Percentiles rank a stretch among this genome's conserved stretches.
Evolutionary conservation across 2,329 filamentous ascomycete species (phyloP).

Genomic region (Aspergillus sp.): DNA sequence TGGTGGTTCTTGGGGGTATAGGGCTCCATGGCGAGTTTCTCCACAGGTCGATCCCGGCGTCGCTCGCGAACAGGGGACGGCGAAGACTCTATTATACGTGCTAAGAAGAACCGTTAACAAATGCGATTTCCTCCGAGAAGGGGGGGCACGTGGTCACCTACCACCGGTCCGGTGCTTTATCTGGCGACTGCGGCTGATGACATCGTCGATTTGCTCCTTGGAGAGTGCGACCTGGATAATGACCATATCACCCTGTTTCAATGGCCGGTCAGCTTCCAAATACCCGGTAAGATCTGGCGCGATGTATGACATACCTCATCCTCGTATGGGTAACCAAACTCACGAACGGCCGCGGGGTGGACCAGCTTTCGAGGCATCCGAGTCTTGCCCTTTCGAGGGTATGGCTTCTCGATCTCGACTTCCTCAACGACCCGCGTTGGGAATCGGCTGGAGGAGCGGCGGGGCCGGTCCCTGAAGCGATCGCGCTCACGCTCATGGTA

Average conservation of each 20-base stretch:
- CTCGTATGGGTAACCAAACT: conserved; percentile 81
- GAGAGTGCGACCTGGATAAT: conserved; percentile 81
- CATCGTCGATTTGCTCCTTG: conserved; percentile 86
- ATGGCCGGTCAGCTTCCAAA: conserved; percentile 6
- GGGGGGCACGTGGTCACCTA: conserved; percentile 20
- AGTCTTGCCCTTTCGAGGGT: conserved; percentile 84
- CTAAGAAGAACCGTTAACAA: conserved; percentile 4
- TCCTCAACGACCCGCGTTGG: conserved; percentile 31
- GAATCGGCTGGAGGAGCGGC: conserved; percentile 44
- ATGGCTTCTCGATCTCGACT: conserved; percentile 46
- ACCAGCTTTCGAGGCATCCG: conserved; percentile 80
- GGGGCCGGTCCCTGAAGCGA: conserved; percentile 47
- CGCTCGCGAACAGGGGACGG: conserved; percentile 25
- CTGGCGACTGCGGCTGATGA: conserved; percentile 78
- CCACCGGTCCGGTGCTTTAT: conserved; percentile 35
- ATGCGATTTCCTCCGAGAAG: background rate
- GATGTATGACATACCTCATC: conserved; percentile 67
- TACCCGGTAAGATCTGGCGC: background rate
- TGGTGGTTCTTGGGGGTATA: conserved; percentile 28
- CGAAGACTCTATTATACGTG: conserved; percentile 23
- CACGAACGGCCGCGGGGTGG: conserved; percentile 75
- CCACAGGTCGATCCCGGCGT: conserved; percentile 21
- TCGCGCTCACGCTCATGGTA: conserved; percentile 66
- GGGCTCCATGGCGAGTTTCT: conserved; percentile 29
- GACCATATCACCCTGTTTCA: conserved; percentile 69